Percentiles rank a stretch among this genome's conserved stretches.
Conservation (phyloP, 2,329 filamentous ascomycete genomes). For the Exophiala aquamarina region DNA sequence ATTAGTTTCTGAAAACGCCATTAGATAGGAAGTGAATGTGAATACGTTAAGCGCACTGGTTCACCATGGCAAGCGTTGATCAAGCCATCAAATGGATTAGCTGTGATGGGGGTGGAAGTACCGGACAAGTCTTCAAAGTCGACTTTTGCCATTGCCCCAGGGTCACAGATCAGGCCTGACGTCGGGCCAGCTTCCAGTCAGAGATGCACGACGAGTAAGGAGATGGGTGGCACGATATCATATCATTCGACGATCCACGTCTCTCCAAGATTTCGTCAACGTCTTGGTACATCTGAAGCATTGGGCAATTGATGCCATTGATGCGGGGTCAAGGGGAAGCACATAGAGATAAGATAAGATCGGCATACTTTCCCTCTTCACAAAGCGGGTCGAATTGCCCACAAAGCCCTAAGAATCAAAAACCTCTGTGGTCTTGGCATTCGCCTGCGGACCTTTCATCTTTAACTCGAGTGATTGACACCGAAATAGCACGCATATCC, state of each 20-base stretch:
- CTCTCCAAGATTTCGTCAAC: no score
- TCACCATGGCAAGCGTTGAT: slow-evolving; percentile 67
- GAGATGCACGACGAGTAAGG: no score
- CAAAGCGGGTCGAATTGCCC: no score
- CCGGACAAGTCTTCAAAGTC: slow-evolving; percentile 39
- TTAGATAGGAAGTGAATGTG: slow-evolving; percentile 8
- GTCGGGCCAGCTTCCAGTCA: no score
- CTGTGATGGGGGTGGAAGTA: slow-evolving; percentile 36
- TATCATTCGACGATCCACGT: no score
- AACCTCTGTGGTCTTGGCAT: slow-evolving; percentile 24
- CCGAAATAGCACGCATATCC: background rate
- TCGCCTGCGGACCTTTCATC: slow-evolving; percentile 15
- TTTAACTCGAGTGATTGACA: background rate
- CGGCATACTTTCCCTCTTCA: no score
- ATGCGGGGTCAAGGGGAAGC: no score
- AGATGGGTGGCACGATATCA: no score
- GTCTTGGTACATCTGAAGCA: no score
- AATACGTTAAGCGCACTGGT: slow-evolving; percentile 50
- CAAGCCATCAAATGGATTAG: slow-evolving; percentile 75
- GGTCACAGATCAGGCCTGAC: background rate
- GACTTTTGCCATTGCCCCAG: slow-evolving; percentile 29
- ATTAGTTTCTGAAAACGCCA: slow-evolving; percentile 58
- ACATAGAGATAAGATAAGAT: no score
- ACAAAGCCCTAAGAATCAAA: slow-evolving; percentile 1
- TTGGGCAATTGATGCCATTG: no score